Evolutionary conservation across 2,329 filamentous ascomycete genomes (phyloP).

Genomic region (Aspergillaceae sp.): DNA sequence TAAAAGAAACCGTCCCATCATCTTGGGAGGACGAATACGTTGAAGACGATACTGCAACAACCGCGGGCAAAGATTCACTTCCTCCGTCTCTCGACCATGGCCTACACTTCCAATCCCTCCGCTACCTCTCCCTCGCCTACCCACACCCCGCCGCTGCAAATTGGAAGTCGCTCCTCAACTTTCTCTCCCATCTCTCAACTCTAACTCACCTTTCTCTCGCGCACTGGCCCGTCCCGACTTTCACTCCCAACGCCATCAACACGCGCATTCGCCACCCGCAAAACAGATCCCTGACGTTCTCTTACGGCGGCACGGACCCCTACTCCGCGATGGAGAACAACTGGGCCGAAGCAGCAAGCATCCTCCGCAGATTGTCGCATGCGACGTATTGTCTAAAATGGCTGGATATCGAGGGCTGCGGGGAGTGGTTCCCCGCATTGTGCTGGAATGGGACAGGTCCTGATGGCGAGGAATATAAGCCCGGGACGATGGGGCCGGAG

Average conservation of each 20-base stretch:
- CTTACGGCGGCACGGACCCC: slow-evolving; percentile 44
- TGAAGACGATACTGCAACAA: slow-evolving; percentile 3
- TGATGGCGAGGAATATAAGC: slow-evolving; percentile 16
- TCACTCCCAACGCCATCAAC: slow-evolving; percentile 46
- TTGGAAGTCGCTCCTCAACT: slow-evolving; percentile 48
- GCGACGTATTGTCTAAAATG: slow-evolving; percentile 52
- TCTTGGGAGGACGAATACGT: slow-evolving; percentile 34
- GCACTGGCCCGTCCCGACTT: slow-evolving; percentile 52
- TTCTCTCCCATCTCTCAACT: slow-evolving; percentile 47
- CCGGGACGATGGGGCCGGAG: slow-evolving; percentile 28
- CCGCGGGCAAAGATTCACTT: background rate
- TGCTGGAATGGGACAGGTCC: slow-evolving; percentile 31
- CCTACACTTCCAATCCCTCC: slow-evolving; percentile 45
- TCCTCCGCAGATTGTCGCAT: slow-evolving; percentile 48
- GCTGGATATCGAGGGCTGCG: slow-evolving; percentile 55
- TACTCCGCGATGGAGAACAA: slow-evolving; percentile 48
- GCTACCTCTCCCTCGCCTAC: slow-evolving; percentile 50
- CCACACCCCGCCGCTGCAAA: slow-evolving; percentile 36
- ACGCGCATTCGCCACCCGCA: slow-evolving; percentile 35
- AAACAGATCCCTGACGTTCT: slow-evolving; percentile 33
- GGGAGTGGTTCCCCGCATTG: slow-evolving; percentile 47
- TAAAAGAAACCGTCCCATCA: slow-evolving; percentile 18
- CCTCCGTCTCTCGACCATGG: slow-evolving; percentile 16
- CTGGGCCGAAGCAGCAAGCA: slow-evolving; percentile 47
- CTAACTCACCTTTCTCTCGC: slow-evolving; percentile 56